Evolutionary conservation across 768 basidiomycete species (phyloP), one percentile per base, ranked within the genome.

Genomic region (Plicaturopsis crispa): DNA sequence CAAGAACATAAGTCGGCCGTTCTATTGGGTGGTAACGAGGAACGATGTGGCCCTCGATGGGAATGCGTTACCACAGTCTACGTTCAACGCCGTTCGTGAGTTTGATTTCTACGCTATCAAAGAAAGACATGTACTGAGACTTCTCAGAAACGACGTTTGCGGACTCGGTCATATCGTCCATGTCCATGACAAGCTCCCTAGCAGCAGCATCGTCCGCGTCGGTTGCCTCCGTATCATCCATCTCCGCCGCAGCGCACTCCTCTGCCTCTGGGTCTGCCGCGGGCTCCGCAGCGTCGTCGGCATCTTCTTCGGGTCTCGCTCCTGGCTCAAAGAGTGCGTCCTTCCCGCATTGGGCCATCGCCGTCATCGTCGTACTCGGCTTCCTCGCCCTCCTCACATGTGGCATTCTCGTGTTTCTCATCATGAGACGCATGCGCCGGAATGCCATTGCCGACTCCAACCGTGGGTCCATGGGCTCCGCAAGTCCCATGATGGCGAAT

Each of bases 351-450:
- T 92, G 88, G 90, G 91, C 86, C 7, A 93, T 93, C 51, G 88
- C 92, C 37, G 82, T 92, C 46, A 86, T 92, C 37, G 83, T 82
- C 33, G 73, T 92, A 30, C 75, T 93, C 18, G 89, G 87, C 18
- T 82, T 90, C 62, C 67, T 91, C 43, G 87, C 89, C 39, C 78
- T 91, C 44, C 70, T 77, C 31, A 77, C 83, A 11, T 65, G 74
- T 4, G 76, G 80, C 47, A 57, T 82, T 36, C 72, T 88, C 38
- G 63, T 68, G 24, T 89, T 87, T 67, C 61, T 89, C 56, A 71
- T 88, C 54, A 61, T 86, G 55, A 78, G 84, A 21, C 73, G 80
- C 24, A 50, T 85, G 36, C 78, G 83, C 31, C 70, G 73, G 36
- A 59, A 65, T 35, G 51, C 59, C 21, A 60, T 63, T 38, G 48